Conservation (phyloP, 352 stramenopile species). For the Globisporangium emineosum region DNA sequence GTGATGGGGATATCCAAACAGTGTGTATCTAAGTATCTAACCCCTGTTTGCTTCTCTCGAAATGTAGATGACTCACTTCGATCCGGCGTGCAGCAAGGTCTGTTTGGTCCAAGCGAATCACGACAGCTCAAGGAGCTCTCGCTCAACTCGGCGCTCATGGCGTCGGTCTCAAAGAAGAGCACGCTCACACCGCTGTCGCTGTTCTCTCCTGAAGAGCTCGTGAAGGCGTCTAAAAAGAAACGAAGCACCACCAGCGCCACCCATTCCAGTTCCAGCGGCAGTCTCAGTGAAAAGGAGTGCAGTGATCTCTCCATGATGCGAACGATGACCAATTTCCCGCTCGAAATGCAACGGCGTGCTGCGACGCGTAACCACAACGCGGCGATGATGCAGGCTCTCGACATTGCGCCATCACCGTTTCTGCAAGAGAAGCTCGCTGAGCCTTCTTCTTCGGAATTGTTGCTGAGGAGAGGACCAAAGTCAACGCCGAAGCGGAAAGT, state of each 20-base stretch:
- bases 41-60: neutral
- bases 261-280: neutral
- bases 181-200: slow-evolving; percentile 28
- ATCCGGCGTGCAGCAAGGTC: slow-evolving; percentile 29
- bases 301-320: slow-evolving; percentile 18
- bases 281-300: slow-evolving; percentile 18
- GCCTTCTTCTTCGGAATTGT: neutral
- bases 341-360: slow-evolving; percentile 38
- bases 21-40: too few relatives aligned
- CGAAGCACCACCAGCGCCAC: neutral
- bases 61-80: slow-evolving; percentile 30
- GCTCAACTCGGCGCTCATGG: slow-evolving; percentile 21
- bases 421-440: slow-evolving; percentile 30
- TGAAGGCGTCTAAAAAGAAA: slow-evolving; percentile 8
- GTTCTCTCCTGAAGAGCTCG: slow-evolving; percentile 25
- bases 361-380: slow-evolving; percentile 5
- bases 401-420: slow-evolving; percentile 41
- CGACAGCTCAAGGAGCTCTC: slow-evolving; percentile 31
- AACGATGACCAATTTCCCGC: slow-evolving; percentile 34
- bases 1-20: too few relatives aligned
- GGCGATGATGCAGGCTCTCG: slow-evolving; percentile 20
- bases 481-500: slow-evolving; percentile 33
- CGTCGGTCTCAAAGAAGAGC: slow-evolving; percentile 25
- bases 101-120: slow-evolving; percentile 45
- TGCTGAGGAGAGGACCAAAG: slow-evolving; percentile 22